Evolutionary conservation across 768 basidiomycete species (phyloP).

Genomic region (Kwoniella bestiolae): DNA sequence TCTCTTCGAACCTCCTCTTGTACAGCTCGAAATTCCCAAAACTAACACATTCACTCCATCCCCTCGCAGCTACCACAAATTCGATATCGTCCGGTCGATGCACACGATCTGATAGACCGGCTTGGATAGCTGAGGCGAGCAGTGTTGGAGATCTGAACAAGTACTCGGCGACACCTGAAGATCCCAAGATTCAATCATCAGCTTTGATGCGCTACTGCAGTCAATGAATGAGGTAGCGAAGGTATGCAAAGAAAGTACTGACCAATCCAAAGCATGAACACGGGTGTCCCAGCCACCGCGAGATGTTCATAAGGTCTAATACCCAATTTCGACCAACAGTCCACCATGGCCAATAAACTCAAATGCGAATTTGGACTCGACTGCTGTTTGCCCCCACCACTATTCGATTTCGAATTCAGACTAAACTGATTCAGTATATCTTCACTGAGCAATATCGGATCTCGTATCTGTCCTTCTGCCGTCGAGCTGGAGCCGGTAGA

Average conservation of each 20-base stretch:
- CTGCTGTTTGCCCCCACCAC: not conserved
- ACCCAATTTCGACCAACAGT: conserved; percentile 87
- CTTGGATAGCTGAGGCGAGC: conserved; percentile 71
- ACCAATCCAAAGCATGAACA: conserved; percentile 93
- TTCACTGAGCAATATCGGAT: conserved; percentile 79
- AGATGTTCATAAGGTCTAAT: conserved; percentile 92
- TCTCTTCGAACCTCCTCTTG: conserved; percentile 75
- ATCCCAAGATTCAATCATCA: not conserved
- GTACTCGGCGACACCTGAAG: conserved; percentile 80
- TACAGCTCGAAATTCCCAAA: conserved; percentile 93
- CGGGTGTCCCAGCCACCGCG: conserved; percentile 88
- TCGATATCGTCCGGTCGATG: conserved; percentile 89
- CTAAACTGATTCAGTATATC: conserved; percentile 87
- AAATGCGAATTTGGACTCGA: conserved; percentile 79
- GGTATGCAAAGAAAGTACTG: conserved; percentile 21
- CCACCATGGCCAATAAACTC: conserved; percentile 94
- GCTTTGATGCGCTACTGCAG: no score
- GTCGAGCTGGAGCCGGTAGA: conserved; percentile 1
- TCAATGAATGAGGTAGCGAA: no score
- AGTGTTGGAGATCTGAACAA: conserved; percentile 74
- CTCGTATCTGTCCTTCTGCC: conserved; percentile 14
- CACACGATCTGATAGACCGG: conserved; percentile 74
- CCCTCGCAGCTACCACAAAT: conserved; percentile 88
- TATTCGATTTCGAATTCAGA: conserved; percentile 57
- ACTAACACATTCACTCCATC: conserved; percentile 93